phyloP scores from a whole-genome alignment of 2,329 filamentous ascomycete species.

The Fusarium udum region DNA sequence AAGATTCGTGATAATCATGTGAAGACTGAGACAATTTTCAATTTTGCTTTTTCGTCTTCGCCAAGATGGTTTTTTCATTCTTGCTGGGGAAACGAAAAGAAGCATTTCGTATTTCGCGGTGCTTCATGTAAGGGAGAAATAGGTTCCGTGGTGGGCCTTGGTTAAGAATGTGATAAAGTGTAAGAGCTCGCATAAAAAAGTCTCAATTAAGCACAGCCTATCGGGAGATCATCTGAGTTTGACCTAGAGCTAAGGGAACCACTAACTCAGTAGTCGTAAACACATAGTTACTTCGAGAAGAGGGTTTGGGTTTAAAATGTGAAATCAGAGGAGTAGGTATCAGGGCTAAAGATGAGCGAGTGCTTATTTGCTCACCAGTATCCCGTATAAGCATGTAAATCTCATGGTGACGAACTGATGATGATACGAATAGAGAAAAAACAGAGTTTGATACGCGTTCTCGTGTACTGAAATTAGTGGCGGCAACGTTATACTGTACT shows the following conservation, averaged over 20 bases:
- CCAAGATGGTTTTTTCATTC: neutral
- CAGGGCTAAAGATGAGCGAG: neutral
- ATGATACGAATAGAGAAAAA: conserved; percentile 2
- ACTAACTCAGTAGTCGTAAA: neutral
- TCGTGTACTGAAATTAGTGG: conserved; percentile 19
- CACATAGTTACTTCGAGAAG: neutral
- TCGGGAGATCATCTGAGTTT: neutral
- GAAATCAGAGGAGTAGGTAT: neutral
- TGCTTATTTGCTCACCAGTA: neutral
- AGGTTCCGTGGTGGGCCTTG: conserved; percentile 3
- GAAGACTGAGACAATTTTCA: conserved; percentile 20
- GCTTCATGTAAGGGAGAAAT: conserved; percentile 10
- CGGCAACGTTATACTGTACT: conserved; percentile 18
- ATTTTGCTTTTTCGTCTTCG: neutral
- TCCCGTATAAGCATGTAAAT: neutral
- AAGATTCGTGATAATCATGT: conserved; percentile 9
- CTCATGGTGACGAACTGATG: conserved; percentile 27
- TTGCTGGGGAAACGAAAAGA: conserved; percentile 2
- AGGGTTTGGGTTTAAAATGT: neutral
- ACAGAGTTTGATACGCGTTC: conserved; percentile 17
- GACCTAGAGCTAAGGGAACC: neutral
- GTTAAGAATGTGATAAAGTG: neutral
- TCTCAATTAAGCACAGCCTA: conserved; percentile 8
- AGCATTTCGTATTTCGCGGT: conserved; percentile 8
- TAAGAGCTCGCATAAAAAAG: conserved; percentile 22